Percentiles rank a stretch among this genome's conserved stretches.
Evolutionary conservation across 768 basidiomycete species (phyloP).

Genomic region (Hygrophoropsis aurantiaca): DNA sequence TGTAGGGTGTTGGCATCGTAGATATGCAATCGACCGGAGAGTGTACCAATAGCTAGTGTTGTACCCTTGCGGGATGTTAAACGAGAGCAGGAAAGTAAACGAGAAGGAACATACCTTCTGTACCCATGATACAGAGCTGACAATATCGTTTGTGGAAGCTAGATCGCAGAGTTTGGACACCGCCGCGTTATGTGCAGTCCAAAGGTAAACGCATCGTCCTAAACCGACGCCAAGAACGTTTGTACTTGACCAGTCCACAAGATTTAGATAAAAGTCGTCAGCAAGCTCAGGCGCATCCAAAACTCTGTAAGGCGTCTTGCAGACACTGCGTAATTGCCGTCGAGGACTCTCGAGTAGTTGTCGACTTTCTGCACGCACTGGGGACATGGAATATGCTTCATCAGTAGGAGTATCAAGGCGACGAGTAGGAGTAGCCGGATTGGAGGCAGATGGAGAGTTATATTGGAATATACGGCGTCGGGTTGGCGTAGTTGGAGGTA

Average conservation of each 20-base stretch:
- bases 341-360: constrained; percentile 82
- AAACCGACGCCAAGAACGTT: constrained; percentile 95
- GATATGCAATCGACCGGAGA: constrained; percentile 86
- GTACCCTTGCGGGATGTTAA: constrained; percentile 51
- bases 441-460: constrained; percentile 59
- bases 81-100: neutral
- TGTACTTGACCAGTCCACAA: constrained; percentile 95
- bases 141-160: constrained; percentile 56
- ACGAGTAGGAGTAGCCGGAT: constrained; percentile 53
- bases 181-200: constrained; percentile 91
- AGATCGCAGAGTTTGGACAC: constrained; percentile 93
- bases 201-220: constrained; percentile 90
- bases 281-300: constrained; percentile 96
- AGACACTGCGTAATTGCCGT: constrained; percentile 76
- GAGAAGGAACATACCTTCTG: constrained; percentile 48
- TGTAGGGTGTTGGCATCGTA: constrained; percentile 85
- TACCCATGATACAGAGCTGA: constrained; percentile 93
- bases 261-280: constrained; percentile 97
- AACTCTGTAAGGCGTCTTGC: constrained; percentile 95
- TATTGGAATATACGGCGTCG: constrained; percentile 68
- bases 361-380: constrained; percentile 82
- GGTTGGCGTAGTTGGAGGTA: constrained; percentile 45
- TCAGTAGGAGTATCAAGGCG: constrained; percentile 83
- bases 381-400: constrained; percentile 87
- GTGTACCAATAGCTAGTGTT: constrained; percentile 89